These are phyloP conservation scores for Trichothecium sympodiale DNA, from an alignment of 2,329 filamentous ascomycete species.

Conservation along the genomic window DNA sequence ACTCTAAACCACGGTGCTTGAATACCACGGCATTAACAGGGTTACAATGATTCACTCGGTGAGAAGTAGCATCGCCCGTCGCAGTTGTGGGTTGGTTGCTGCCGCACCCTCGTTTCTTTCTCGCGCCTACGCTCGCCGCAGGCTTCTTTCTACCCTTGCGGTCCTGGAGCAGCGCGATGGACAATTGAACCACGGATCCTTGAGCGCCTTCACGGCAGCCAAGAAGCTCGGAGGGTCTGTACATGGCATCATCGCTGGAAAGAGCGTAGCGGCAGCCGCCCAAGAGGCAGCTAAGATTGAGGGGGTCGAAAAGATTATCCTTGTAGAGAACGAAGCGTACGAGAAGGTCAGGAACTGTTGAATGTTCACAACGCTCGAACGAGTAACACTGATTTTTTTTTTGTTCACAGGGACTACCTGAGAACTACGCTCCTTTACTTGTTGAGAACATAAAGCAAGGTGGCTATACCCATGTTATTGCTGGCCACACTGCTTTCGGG, in stretches of 20 bases:
- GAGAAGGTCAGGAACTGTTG: constrained; percentile 63
- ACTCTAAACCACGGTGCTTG: not conserved
- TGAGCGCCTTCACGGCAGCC: constrained; percentile 78
- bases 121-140: constrained; percentile 19
- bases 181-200: constrained; percentile 69
- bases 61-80: constrained; percentile 16
- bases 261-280: constrained; percentile 62
- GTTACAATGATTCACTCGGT: constrained; percentile 19
- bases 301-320: constrained; percentile 84
- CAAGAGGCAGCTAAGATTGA: constrained; percentile 80
- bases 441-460: constrained; percentile 96
- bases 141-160: constrained; percentile 76
- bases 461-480: constrained; percentile 84
- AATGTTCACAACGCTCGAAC: too few species aligned
- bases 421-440: constrained; percentile 87
- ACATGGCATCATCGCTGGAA: constrained; percentile 79
- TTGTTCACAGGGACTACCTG: constrained; percentile 56
- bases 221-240: constrained; percentile 76
- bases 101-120: constrained; percentile 13
- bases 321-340: constrained; percentile 79
- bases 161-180: constrained; percentile 89
- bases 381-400: too few species aligned
- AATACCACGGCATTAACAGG: not conserved
- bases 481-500: constrained; percentile 87
- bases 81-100: constrained; percentile 14